Evolutionary conservation across 2,329 filamentous ascomycete genomes (phyloP), one percentile per base, ranked within the genome.

Genomic region (Thelonectria rubi): DNA sequence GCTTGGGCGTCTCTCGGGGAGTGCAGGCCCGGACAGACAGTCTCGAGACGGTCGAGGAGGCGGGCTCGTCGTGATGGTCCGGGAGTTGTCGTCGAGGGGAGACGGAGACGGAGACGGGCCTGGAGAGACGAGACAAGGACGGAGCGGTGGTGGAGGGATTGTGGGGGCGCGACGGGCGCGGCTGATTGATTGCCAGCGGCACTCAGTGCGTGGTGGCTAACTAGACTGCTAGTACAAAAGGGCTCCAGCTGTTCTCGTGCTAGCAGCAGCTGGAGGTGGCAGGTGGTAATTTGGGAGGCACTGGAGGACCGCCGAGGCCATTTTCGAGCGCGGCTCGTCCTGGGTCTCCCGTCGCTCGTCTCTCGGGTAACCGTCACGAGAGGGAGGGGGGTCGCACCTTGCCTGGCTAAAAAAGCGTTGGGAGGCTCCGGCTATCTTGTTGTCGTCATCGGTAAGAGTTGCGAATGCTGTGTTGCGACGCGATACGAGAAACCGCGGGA

Each of bases 141-240:
- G 59, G 43, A 62, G 66, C 65, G 68, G 68, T 68, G 68, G 68
- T 70, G 63, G 68, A 70, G 64, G 65, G 60, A 47, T 46, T 62
- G 65, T 70, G 68, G 68, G 60, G 68, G 62, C 66, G 62, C 66
- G 42, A 14, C 42, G 18, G 20, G 14, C 42, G n/a, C 60, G 56
- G 56, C 62, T 68, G 65, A 69, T 57, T 63, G 55, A 62, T 49
- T 21, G 55, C 64, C 24, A 18, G 42, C 49, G 37, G 26, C 52
- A 5, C n/a, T n/a, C n/a, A n/a, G n/a, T n/a, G n/a, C n/a, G n/a
- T n/a, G n/a, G n/a, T n/a, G n/a, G n/a, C n/a, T n/a, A 24, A n/a
- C 18, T 30, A 47, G 43, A 17, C n/a, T 9, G 39, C 11, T 47
- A n/a, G 42, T 21, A 45, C 42, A 45, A 21, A 20, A 12, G 11